Evolutionary conservation across 1,284 basidiomycete species (phyloP), one percentile per base, ranked within the genome.

Genomic region (Psilocybe mexicana): DNA sequence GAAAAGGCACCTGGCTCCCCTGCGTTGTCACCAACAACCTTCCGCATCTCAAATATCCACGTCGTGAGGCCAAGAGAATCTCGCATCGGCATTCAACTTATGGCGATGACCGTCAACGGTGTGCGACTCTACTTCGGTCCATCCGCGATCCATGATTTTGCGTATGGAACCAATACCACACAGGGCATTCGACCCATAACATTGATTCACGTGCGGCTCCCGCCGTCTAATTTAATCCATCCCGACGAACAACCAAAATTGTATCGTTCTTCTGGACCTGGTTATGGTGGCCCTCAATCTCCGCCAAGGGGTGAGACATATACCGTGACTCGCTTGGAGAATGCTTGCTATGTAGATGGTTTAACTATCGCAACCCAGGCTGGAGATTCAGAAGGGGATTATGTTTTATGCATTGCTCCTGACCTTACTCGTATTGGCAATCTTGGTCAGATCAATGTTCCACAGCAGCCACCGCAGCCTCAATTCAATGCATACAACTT

Each of bases 111-210:
- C 18, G 78, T 79, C 18, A 93, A 88, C 57, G 92, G 90, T 10
- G 83, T 90, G 2, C 84, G 93, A 51, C 76, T 95, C 4, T 95
- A 91, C 74, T 93, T 95, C 68, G 83, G 86, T 6, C 80, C 87
- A 3, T 75, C 80, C 2, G 69, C 77, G 14, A 70, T 76, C 24
- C 82, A 80, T 67, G 72, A 73, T 28, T 84, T 82, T 66, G 70
- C 76, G 42, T 79, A 76, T 59, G 69, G 67, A 51, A 65, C 71
- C 18, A 61, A 71, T 35, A 67, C 76, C 12, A 63, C 61, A 28
- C 55, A 61, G 23, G 54, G 76, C 30, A 63, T 68, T 14, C 82
- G 86, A 7, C 72, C 80, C 53, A 68, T 92, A 64, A 79, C 88
- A 59, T 79, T 95, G 25, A 69, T 83, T 35, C 93, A 95, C 68